Evolutionary conservation across 1,284 basidiomycete species (phyloP), one percentile per base, ranked within the genome.

Genomic region (Ceratobasidium sp.): DNA sequence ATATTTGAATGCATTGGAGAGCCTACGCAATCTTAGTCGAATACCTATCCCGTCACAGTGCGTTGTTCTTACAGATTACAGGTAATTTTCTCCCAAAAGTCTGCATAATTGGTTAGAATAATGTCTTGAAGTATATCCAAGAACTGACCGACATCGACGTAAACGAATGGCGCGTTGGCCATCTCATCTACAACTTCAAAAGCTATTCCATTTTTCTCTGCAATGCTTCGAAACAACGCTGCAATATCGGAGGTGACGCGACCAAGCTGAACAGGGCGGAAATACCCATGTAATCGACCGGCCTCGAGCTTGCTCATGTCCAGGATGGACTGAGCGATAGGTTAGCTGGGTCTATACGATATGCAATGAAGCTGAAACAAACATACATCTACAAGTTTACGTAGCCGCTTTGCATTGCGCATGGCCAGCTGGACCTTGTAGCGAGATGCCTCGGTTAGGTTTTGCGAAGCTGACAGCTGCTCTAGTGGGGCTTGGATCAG

Each of bases 61-160:
- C 20, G 26, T 23, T 31, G 23, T 37, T 11, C 71, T 23, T 45
- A 64, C 73, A 67, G 66, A 37, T 75, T 77, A 60, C 42, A 83
- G 71, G 47, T 54, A 37, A 83, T 82, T 76, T 83, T 83, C 60
- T 83, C 83, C 83, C 82, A 83, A 7, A 77, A 78, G 65, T 82
- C 82, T 61, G 79, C 76, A 75, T 3, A 28, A 31, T 45, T 42
- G 28, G 33, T 35, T 37, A 58, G 17, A 15, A 61, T 3, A 23
- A 8, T 26, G 26, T 20, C 28, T 23, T 6, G 20, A 31, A 47
- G 5, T 15, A 1, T 23, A 39, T 37, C 1, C 4, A 20, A 5
- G 5, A 2, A 56, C 49, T 45, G n/a, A 56, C 53, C 51, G 6
- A 73, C 23, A 31, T 65, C 63, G 17, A 65, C 39, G 26, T 65